phyloP scores from a whole-genome alignment of 768 basidiomycete species.

The Mycena amicta region DNA sequence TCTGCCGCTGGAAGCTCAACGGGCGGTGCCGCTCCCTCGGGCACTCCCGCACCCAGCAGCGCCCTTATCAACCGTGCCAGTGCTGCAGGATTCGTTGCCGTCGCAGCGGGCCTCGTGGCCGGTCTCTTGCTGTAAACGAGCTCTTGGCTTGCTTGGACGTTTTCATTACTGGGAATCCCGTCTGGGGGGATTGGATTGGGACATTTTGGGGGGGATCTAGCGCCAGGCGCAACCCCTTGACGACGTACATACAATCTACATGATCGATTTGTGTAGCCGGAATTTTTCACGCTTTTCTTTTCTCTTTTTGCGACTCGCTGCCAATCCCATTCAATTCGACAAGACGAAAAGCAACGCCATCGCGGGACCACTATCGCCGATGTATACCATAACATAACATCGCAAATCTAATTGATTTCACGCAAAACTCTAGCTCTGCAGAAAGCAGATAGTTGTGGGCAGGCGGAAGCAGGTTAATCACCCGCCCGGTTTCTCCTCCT shows the following conservation, averaged over 20 bases:
- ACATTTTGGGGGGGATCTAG: not conserved
- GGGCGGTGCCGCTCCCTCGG: not conserved
- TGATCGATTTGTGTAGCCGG: not conserved
- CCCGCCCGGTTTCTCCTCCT: not conserved
- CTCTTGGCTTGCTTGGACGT: not conserved
- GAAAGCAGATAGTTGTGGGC: too few species aligned
- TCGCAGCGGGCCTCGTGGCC: slow-evolving; percentile 24
- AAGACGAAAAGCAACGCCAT: too few species aligned
- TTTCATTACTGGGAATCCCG: not conserved
- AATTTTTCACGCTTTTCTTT: not conserved
- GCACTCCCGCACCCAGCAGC: slow-evolving; percentile 24
- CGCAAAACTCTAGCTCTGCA: too few species aligned
- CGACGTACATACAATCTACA: not conserved
- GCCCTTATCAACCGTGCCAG: slow-evolving; percentile 35
- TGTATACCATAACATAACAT: too few species aligned
- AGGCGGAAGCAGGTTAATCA: not conserved
- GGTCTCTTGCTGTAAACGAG: slow-evolving; percentile 23
- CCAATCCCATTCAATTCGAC: too few species aligned
- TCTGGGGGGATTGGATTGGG: not conserved
- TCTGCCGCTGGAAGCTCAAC: slow-evolving; percentile 14
- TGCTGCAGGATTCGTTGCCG: slow-evolving; percentile 35
- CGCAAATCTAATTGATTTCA: too few species aligned
- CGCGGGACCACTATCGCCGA: too few species aligned
- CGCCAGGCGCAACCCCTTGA: not conserved
- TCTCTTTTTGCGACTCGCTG: too few species aligned